Conservation (phyloP, 495 filamentous ascomycete species). For the Neurospora tetraspora region DNA sequence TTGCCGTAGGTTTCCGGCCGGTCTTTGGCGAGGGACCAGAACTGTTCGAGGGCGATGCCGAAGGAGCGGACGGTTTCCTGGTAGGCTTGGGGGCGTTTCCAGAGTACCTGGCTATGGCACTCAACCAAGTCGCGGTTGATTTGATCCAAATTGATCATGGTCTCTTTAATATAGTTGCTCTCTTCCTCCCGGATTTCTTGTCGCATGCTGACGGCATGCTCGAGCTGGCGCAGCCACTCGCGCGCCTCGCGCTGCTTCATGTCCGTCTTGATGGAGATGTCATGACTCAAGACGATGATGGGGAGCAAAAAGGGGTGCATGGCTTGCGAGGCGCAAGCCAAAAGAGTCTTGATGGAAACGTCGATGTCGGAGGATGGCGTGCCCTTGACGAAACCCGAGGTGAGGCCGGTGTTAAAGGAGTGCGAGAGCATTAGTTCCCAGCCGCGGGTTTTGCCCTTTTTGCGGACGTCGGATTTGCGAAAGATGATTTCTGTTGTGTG, state of each 20-base stretch:
- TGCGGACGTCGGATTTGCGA: constrained; percentile 47
- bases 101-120: constrained; percentile 46
- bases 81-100: constrained; percentile 49
- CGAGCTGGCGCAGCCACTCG: constrained; percentile 45
- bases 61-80: constrained; percentile 40
- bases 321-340: constrained; percentile 31
- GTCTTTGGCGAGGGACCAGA: constrained; percentile 16
- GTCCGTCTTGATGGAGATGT: constrained; percentile 37
- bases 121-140: constrained; percentile 48
- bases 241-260: constrained; percentile 45
- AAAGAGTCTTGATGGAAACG: constrained; percentile 34
- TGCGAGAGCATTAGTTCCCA: constrained; percentile 52
- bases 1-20: constrained; percentile 9
- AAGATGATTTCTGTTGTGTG: constrained; percentile 40
- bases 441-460: constrained; percentile 46
- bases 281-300: constrained; percentile 41
- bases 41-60: constrained; percentile 27
- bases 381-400: constrained; percentile 45
- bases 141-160: constrained; percentile 41
- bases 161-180: constrained; percentile 31
- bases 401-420: constrained; percentile 38
- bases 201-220: constrained; percentile 48
- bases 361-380: constrained; percentile 40
- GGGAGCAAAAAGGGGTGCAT: constrained; percentile 46
- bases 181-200: constrained; percentile 42